phyloP scores from a whole-genome alignment of 2,329 filamentous ascomycete genomes.

The Colletotrichum sp. region DNA sequence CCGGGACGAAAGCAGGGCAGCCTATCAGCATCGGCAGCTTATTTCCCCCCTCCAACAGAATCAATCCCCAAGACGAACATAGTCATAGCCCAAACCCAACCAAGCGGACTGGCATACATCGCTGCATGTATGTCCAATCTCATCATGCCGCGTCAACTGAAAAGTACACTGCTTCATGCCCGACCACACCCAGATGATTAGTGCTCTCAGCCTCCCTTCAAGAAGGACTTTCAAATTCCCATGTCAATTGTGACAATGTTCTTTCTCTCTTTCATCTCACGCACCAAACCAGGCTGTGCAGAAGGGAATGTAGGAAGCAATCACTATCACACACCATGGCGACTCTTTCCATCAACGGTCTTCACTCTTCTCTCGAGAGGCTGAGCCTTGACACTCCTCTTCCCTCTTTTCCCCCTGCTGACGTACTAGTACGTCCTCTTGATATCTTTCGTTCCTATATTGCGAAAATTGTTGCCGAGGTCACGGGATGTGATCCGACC shows the following conservation, averaged over 20 bases:
- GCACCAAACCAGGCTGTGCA: background rate
- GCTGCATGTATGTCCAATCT: background rate
- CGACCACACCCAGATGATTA: background rate
- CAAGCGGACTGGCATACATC: fast-evolving
- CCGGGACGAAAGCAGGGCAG: background rate
- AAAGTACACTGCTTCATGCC: background rate
- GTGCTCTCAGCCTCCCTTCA: background rate
- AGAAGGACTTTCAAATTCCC: background rate
- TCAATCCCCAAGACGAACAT: background rate
- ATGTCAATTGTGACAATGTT: background rate
- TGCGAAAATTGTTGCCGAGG: slow-evolving; percentile 25
- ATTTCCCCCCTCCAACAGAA: no score
- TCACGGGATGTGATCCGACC: slow-evolving; percentile 23
- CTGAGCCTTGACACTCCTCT: slow-evolving; percentile 49
- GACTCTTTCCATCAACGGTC: slow-evolving; percentile 64
- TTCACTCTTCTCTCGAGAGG: slow-evolving; percentile 64
- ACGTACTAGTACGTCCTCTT: slow-evolving; percentile 28
- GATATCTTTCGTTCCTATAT: slow-evolving; percentile 35
- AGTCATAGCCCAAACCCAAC: fast-evolving
- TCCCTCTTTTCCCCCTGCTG: slow-evolving; percentile 24
- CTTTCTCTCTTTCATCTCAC: background rate
- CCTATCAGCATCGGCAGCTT: background rate
- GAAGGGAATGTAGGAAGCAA: background rate
- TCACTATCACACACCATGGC: slow-evolving; percentile 36
- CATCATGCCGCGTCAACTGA: background rate